Conservation (phyloP, 768 basidiomycete species). For the Sarcodon aspratus region DNA sequence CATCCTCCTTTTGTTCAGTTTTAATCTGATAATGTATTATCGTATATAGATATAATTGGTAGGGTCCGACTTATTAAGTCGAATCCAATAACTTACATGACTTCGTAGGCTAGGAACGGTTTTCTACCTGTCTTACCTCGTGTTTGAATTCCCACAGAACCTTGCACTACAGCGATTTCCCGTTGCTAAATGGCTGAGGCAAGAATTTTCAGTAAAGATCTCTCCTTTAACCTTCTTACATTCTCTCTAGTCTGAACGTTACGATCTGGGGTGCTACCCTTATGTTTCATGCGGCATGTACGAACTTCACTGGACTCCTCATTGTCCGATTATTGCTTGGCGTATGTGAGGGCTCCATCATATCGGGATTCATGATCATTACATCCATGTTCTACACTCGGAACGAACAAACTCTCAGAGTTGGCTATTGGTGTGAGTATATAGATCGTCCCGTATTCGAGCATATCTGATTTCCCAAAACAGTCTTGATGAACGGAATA, state of each 20-base stretch:
- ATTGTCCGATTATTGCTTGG: slow-evolving; percentile 69
- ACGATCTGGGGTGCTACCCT: slow-evolving; percentile 64
- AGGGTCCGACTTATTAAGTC: slow-evolving; percentile 3
- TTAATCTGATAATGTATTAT: background rate
- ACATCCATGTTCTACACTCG: slow-evolving; percentile 46
- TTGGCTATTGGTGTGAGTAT: slow-evolving; percentile 40
- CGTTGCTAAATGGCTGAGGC: slow-evolving; percentile 82
- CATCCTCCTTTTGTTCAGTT: background rate
- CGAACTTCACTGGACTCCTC: slow-evolving; percentile 59
- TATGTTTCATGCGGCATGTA: slow-evolving; percentile 50
- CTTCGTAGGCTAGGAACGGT: slow-evolving; percentile 74
- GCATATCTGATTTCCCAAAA: background rate
- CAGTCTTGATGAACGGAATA: slow-evolving; percentile 69
- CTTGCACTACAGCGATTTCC: slow-evolving; percentile 65
- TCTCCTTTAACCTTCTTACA: background rate
- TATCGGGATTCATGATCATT: slow-evolving; percentile 71
- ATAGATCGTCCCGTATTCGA: background rate
- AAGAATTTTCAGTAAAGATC: slow-evolving; percentile 15
- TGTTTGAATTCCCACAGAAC: slow-evolving; percentile 62
- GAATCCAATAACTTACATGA: slow-evolving; percentile 19
- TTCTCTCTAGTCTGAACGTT: slow-evolving; percentile 44
- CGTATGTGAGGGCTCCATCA: slow-evolving; percentile 71
- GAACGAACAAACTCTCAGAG: slow-evolving; percentile 32
- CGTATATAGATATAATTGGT: slow-evolving; percentile 55
- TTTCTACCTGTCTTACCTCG: slow-evolving; percentile 66